Conservation (phyloP, 208 protist species). For the Balamuthia mandrillaris region DNA sequence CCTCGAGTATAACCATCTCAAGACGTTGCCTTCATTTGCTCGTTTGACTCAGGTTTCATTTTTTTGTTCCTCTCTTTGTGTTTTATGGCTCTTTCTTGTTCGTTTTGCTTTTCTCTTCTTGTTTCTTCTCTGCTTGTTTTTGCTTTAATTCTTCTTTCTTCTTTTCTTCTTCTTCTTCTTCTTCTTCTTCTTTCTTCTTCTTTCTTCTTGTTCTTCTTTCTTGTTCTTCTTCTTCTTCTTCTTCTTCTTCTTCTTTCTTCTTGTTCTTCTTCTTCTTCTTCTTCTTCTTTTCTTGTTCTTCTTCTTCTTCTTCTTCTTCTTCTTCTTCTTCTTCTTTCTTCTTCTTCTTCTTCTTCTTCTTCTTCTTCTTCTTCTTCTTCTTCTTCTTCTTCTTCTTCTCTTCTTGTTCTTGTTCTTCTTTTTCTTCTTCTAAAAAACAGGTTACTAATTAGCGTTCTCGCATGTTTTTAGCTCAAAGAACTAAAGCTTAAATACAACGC, state of each 20-base stretch:
- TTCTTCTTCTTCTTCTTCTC: background rate
- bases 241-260: background rate
- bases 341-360: background rate
- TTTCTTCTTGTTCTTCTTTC: background rate
- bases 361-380: background rate
- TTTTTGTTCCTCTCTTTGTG: no score
- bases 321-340: background rate
- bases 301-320: background rate
- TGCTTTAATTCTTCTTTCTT: background rate
- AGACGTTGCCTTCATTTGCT: background rate
- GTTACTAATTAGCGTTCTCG: background rate
- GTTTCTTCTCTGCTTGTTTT: background rate
- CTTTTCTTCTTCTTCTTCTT: background rate
- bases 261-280: background rate
- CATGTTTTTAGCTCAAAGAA: no score
- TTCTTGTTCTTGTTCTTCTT: background rate
- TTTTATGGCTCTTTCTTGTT: no score
- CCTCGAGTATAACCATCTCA: conserved; percentile 2
- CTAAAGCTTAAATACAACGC: no score
- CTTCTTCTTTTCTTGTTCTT: background rate
- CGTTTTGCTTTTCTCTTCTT: no score
- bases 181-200: background rate
- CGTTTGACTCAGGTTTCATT: no score
- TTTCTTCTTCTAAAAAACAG: background rate
- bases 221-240: background rate